Conservation (phyloP, 768 basidiomycete species). For the Suillus ampliporus region DNA sequence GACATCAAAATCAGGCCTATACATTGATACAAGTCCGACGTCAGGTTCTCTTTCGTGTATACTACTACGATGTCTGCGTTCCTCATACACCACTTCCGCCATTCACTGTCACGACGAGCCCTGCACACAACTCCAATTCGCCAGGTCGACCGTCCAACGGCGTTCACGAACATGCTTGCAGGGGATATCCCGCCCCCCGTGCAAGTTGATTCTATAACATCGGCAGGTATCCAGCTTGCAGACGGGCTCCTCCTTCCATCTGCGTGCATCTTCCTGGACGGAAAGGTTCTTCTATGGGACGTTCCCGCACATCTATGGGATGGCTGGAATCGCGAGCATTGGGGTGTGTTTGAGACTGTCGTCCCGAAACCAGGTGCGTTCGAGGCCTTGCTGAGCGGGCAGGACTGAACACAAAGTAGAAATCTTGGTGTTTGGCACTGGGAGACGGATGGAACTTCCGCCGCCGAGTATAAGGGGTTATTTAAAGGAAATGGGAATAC, state of each 20-base stretch:
- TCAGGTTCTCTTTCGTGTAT: background rate
- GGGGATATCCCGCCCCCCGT: conserved; percentile 71
- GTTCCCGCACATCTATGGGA: conserved; percentile 67
- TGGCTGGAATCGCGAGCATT: conserved; percentile 76
- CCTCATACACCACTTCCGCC: background rate
- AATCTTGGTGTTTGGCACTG: conserved; percentile 90
- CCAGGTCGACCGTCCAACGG: conserved; percentile 30
- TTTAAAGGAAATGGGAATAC: conserved; percentile 79
- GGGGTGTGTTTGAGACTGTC: conserved; percentile 81
- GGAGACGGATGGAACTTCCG: conserved; percentile 68
- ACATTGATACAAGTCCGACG: too few relatives aligned
- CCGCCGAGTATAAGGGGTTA: conserved; percentile 71
- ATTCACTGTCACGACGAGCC: conserved; percentile 5
- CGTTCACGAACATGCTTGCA: conserved; percentile 74
- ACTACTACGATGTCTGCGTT: conserved; percentile 2
- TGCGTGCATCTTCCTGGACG: conserved; percentile 84
- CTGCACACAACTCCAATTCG: conserved; percentile 8
- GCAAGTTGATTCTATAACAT: conserved; percentile 69
- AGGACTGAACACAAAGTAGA: conserved; percentile 53
- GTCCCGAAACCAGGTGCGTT: conserved; percentile 84
- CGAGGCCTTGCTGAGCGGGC: background rate
- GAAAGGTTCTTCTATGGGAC: conserved; percentile 91
- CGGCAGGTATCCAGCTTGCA: conserved; percentile 68
- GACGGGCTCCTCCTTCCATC: conserved; percentile 81
- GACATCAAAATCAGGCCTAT: too few relatives aligned